Conservation (phyloP, 495 filamentous ascomycete species). For the Durotheca rogersii region DNA sequence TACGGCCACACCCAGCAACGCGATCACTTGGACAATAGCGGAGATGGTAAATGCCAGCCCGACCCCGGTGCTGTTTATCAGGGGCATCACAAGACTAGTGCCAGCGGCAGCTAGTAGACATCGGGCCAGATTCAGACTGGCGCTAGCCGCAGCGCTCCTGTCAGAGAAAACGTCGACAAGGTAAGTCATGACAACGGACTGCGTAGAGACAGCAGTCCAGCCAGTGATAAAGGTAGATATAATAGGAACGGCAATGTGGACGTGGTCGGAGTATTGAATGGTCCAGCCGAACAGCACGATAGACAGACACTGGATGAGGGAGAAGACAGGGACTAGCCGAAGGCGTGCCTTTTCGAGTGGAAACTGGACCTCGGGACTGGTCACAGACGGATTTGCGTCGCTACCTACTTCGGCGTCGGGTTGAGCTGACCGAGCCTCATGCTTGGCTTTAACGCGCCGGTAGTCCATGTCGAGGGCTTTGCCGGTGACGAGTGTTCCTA, state of each 20-base stretch:
- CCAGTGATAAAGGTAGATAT: constrained; percentile 44
- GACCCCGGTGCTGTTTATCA: constrained; percentile 39
- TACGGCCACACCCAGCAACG: constrained; percentile 40
- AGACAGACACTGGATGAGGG: constrained; percentile 34
- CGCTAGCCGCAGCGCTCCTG: constrained; percentile 40
- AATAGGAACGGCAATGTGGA: constrained; percentile 39
- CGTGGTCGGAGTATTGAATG: constrained; percentile 27
- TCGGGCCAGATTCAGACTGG: constrained; percentile 43
- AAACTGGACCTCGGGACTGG: constrained; percentile 23
- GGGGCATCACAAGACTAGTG: constrained; percentile 39
- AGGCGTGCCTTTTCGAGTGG: constrained; percentile 45
- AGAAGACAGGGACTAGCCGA: constrained; percentile 36
- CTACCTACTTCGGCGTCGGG: constrained; percentile 7
- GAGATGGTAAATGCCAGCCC: constrained; percentile 46
- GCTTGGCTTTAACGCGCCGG: constrained; percentile 37
- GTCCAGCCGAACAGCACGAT: constrained; percentile 44
- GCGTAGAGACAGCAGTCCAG: constrained; percentile 42
- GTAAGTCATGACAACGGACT: constrained; percentile 42
- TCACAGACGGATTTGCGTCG: constrained; percentile 1
- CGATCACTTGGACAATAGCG: constrained; percentile 40
- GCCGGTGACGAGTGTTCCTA: constrained; percentile 51
- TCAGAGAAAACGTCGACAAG: constrained; percentile 44
- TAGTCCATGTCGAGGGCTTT: constrained; percentile 48
- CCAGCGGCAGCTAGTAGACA: constrained; percentile 44
- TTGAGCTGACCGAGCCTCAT: constrained; percentile 17